These are phyloP conservation scores for Blastobotrys petasosporus DNA, from an alignment of 1,139 yeast genomes.

Conservation along the genomic window DNA sequence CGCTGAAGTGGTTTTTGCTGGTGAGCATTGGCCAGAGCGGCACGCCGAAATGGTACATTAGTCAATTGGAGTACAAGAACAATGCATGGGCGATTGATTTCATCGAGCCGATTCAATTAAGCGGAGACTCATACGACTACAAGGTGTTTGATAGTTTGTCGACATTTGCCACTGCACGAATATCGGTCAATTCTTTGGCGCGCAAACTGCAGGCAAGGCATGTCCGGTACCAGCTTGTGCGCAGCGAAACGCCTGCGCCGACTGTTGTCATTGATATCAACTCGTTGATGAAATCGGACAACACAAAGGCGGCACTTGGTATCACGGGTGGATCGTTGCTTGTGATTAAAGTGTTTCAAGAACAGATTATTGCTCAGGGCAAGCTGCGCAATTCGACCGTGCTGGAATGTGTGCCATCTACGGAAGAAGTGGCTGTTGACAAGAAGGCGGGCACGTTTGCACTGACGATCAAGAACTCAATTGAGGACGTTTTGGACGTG, in stretches of 20 bases:
- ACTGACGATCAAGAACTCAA: conserved; percentile 13
- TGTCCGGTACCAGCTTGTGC: conserved; percentile 23
- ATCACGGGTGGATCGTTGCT: conserved; percentile 17
- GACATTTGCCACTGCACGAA: conserved; percentile 24
- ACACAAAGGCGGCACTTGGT: not conserved
- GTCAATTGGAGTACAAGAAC: conserved; percentile 28
- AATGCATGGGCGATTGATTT: conserved; percentile 27
- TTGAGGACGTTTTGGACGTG: conserved; percentile 17
- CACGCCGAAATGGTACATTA: conserved; percentile 30
- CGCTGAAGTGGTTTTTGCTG: conserved; percentile 34
- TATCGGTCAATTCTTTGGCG: conserved; percentile 26
- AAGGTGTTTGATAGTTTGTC: conserved; percentile 25
- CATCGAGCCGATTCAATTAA: conserved; percentile 23
- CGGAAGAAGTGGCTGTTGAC: conserved; percentile 21
- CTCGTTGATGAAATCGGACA: conserved; percentile 17
- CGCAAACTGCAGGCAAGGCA: conserved; percentile 22
- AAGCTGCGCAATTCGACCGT: conserved; percentile 20
- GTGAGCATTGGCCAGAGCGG: conserved; percentile 22
- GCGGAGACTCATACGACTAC: conserved; percentile 22
- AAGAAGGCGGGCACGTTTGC: conserved; percentile 22
- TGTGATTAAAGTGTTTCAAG: conserved; percentile 11
- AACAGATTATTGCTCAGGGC: conserved; percentile 24
- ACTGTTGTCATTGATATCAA: conserved; percentile 22
- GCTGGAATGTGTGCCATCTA: conserved; percentile 18
- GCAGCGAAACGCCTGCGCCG: conserved; percentile 17